Evolutionary conservation across 306 rosid species (phyloP), one percentile per base, ranked within the genome.

Genomic region (Trichosanthes cucumerina): DNA sequence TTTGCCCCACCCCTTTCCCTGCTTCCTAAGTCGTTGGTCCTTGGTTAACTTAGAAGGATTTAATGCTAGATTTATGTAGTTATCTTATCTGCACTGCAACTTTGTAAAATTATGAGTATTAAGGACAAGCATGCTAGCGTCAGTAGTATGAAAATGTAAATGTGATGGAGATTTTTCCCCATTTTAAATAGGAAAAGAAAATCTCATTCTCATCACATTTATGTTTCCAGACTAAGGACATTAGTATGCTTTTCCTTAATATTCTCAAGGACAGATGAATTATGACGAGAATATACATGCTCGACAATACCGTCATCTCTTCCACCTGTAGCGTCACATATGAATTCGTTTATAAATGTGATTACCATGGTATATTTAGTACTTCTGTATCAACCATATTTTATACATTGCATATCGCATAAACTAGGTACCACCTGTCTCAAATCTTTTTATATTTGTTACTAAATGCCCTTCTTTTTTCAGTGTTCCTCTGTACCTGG

Each of bases 401-500:
- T 49, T 73, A 49, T 33, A 13, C 36, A 21, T 26, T 9, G 5
- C 69, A 31, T 62, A 71, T 44, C 10, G 8, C 73, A 65, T 23
- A 12, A 28, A 3, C 57, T 46, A 43, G 38, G 57, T 26, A 72
- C 16, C 26, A 18, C 23, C 9, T 38, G 49, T 19, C 49, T 9
- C 31, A 1, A 28, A 15, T 10, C 77, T 9, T 19, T 52, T 31
- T 31, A 33, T 49, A 73, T 28, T 31, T 46, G 2, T 31, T 13
- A 72, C n/a, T 44, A 24, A 46, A 28, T 73, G 62, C 62, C 41
- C 15, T 49, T 33, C 57, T 52, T 52, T 49, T 60, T 87, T 88
- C 97, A 93, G 98, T 83, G 60, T 89, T 54, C 97, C 98, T 68
- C 47, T 81, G 76, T 93, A 88, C 84, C 76, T 93, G 88, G 92